A percentile compares a stretch with the other conserved stretches of the same genome.
These are phyloP conservation scores for Suillus subaureus DNA, from an alignment of 768 basidiomycete genomes.

Conservation along the genomic window DNA sequence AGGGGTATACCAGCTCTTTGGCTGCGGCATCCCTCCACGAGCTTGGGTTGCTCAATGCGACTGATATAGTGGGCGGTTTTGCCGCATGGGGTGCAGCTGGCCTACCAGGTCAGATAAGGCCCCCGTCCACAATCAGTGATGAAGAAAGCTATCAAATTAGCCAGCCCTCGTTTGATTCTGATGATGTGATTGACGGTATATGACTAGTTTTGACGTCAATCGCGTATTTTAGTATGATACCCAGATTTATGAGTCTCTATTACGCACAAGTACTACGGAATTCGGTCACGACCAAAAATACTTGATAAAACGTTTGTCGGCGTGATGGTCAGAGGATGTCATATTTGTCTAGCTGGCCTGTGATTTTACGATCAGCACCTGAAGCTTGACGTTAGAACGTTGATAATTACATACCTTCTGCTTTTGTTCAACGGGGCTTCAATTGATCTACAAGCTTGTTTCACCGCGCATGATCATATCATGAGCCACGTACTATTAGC, in stretches of 20 bases:
- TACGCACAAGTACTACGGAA: not conserved
- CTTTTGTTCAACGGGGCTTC: slow-evolving; percentile 2
- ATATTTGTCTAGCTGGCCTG: slow-evolving; percentile 1
- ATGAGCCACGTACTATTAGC: slow-evolving; percentile 3
- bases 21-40: slow-evolving; percentile 72
- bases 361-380: not conserved
- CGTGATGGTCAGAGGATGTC: not conserved
- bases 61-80: slow-evolving; percentile 77
- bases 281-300: not conserved
- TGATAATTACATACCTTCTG: not conserved
- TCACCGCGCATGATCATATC: slow-evolving; percentile 3
- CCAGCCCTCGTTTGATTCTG: slow-evolving; percentile 28
- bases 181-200: slow-evolving; percentile 10
- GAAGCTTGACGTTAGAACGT: not conserved
- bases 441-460: not conserved
- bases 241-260: not conserved
- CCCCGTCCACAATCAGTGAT: slow-evolving; percentile 31
- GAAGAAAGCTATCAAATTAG: slow-evolving; percentile 34
- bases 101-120: slow-evolving; percentile 53
- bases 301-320: slow-evolving; percentile 1
- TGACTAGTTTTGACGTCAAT: not conserved
- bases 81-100: slow-evolving; percentile 71
- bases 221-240: not conserved
- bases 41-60: slow-evolving; percentile 71
- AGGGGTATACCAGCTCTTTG: slow-evolving; percentile 71